These are phyloP conservation scores for Malbranchea cinnamomea DNA, from an alignment of 2,329 filamentous ascomycete genomes.

Conservation along the genomic window DNA sequence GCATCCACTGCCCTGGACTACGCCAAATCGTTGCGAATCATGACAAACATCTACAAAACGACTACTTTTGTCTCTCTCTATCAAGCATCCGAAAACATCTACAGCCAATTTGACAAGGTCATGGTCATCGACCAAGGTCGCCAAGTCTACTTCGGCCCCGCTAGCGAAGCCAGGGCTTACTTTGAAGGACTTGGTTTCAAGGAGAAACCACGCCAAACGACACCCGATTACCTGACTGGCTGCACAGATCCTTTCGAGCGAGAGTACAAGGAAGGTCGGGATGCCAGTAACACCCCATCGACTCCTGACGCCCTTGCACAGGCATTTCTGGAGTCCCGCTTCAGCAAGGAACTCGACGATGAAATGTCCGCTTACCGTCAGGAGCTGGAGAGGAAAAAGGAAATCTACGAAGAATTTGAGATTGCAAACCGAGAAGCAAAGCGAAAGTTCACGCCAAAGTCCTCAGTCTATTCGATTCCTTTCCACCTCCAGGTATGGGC, in stretches of 20 bases:
- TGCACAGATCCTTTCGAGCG: constrained; percentile 77
- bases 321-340: constrained; percentile 40
- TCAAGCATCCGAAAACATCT: constrained; percentile 72
- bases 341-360: constrained; percentile 26
- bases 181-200: constrained; percentile 66
- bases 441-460: constrained; percentile 52
- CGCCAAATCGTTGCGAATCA: constrained; percentile 54
- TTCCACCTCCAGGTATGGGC: constrained; percentile 54
- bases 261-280: constrained; percentile 52
- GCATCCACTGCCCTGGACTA: constrained; percentile 54
- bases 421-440: constrained; percentile 64
- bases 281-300: constrained; percentile 36
- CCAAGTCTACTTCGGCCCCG: constrained; percentile 62
- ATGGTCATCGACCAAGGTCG: constrained; percentile 63
- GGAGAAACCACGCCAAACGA: constrained; percentile 61
- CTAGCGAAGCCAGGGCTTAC: constrained; percentile 51
- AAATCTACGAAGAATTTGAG: constrained; percentile 61
- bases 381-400: constrained; percentile 47
- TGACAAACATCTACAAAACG: constrained; percentile 72
- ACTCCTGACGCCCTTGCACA: constrained; percentile 55
- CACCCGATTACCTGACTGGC: constrained; percentile 66
- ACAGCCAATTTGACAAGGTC: constrained; percentile 68
- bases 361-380: constrained; percentile 49
- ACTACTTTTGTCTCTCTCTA: constrained; percentile 78
- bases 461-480: constrained; percentile 68